Evolutionary conservation across 2,329 filamentous ascomycete genomes (phyloP).

Genomic region (Aspergillus clavatus): DNA sequence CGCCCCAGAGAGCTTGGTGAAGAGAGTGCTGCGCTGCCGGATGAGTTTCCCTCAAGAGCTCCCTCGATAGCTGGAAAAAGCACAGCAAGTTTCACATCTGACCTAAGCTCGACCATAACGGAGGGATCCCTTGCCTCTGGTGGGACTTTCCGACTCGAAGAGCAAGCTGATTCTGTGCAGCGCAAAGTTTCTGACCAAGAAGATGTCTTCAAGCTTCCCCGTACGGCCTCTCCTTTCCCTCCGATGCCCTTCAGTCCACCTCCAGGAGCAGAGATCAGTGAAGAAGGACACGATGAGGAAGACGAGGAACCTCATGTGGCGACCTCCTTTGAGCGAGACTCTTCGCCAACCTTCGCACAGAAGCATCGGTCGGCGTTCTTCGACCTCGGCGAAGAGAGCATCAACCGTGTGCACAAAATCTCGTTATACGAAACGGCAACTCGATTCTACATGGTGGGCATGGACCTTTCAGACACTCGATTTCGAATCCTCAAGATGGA

Average conservation of each 20-base stretch:
- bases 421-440: slow-evolving; percentile 94
- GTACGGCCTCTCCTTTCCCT: slow-evolving; percentile 23
- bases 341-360: slow-evolving; percentile 35
- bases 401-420: slow-evolving; percentile 82
- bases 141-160: slow-evolving; percentile 13
- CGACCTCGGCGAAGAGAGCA: slow-evolving; percentile 41
- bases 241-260: slow-evolving; percentile 30
- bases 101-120: slow-evolving; percentile 3
- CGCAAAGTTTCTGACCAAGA: slow-evolving; percentile 13
- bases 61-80: slow-evolving; percentile 15
- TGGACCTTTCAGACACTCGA: slow-evolving; percentile 80
- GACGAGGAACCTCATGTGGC: slow-evolving; percentile 44
- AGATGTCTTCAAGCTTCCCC: slow-evolving; percentile 14
- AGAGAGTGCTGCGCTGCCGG: slow-evolving; percentile 15
- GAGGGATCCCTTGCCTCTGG: slow-evolving; percentile 11
- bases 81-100: slow-evolving; percentile 10
- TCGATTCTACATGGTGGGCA: slow-evolving; percentile 89
- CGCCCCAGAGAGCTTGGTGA: slow-evolving; percentile 23
- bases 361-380: slow-evolving; percentile 35
- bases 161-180: slow-evolving; percentile 7
- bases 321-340: slow-evolving; percentile 43
- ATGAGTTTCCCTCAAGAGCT: slow-evolving; percentile 17
- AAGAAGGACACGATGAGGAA: slow-evolving; percentile 34
- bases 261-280: slow-evolving; percentile 26
- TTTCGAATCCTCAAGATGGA: slow-evolving; percentile 95